Evolutionary conservation across 1,284 basidiomycete species (phyloP).

Genomic region (Melampsora larici-populina): DNA sequence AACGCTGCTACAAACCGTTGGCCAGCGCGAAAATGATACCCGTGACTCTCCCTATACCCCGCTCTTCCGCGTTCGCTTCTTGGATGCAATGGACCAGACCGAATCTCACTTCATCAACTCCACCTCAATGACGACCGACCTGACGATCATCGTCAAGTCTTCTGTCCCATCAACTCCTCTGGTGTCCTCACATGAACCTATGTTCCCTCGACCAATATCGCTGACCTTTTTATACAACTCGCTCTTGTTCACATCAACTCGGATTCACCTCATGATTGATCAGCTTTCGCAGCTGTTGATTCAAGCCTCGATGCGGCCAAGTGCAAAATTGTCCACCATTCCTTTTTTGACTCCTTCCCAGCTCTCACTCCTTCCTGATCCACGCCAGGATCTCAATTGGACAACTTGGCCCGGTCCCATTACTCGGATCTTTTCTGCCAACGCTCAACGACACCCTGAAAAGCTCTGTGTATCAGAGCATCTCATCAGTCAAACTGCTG

Average conservation of each 20-base stretch:
- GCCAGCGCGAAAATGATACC: slow-evolving; percentile 44
- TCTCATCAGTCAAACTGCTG: slow-evolving; percentile 51
- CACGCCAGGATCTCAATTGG: slow-evolving; percentile 87
- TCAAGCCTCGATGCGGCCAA: slow-evolving; percentile 62
- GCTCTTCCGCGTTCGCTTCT: slow-evolving; percentile 93
- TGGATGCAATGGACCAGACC: slow-evolving; percentile 75
- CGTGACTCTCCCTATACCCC: slow-evolving; percentile 50
- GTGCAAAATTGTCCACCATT: slow-evolving; percentile 66
- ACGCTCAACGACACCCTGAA: slow-evolving; percentile 73
- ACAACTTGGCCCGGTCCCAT: slow-evolving; percentile 95
- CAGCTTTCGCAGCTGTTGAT: slow-evolving; percentile 79
- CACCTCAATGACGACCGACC: slow-evolving; percentile 80
- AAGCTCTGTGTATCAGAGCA: slow-evolving; percentile 78
- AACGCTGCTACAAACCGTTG: slow-evolving; percentile 61
- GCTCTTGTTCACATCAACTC: slow-evolving; percentile 76
- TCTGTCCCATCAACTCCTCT: slow-evolving; percentile 21
- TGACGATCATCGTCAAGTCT: slow-evolving; percentile 67
- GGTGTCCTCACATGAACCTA: slow-evolving; percentile 59
- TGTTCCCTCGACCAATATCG: slow-evolving; percentile 63
- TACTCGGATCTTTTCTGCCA: slow-evolving; percentile 82
- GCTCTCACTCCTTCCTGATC: slow-evolving; percentile 71
- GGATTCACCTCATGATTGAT: slow-evolving; percentile 76
- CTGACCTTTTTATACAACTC: slow-evolving; percentile 90
- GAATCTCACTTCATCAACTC: slow-evolving; percentile 72
- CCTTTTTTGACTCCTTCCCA: slow-evolving; percentile 75